Conservation (phyloP, 179 eudicot genomes). For the Beta lomatogona region DNA sequence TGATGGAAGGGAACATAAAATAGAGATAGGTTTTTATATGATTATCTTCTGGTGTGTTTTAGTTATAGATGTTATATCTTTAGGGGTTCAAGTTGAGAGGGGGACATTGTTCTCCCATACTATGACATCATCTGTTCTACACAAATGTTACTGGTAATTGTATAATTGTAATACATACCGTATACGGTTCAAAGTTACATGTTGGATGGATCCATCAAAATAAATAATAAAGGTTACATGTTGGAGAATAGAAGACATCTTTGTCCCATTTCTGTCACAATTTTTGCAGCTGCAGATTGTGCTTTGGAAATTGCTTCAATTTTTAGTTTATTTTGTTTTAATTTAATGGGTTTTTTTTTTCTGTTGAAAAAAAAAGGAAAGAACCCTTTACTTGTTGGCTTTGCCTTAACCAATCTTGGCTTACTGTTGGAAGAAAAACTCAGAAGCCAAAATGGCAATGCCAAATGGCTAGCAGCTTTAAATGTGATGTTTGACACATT, state of each 20-base stretch:
- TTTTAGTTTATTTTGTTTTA: neutral
- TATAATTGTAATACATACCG: constrained; percentile 30
- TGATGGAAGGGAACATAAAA: constrained; percentile 4
- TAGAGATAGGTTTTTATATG: constrained; percentile 1
- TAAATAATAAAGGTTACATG: constrained; percentile 14
- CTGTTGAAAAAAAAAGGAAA: neutral
- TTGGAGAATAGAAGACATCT: constrained; percentile 35
- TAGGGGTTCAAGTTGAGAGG: constrained; percentile 2
- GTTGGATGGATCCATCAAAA: constrained; percentile 16
- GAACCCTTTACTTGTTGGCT: too few species aligned
- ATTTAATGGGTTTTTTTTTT: neutral
- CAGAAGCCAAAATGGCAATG: constrained; percentile 10
- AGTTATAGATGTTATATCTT: constrained; percentile 12
- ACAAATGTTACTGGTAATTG: constrained; percentile 9
- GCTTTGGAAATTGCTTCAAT: constrained; percentile 31
- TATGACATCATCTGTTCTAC: constrained; percentile 31
- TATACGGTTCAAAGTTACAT: constrained; percentile 31
- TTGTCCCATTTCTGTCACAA: constrained; percentile 17
- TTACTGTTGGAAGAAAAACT: neutral
- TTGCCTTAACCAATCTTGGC: neutral
- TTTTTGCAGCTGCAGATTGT: constrained; percentile 12
- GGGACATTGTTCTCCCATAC: constrained; percentile 20
- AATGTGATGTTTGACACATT: constrained; percentile 23
- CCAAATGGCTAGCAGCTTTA: constrained; percentile 23
- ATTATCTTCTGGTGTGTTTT: neutral